These are phyloP conservation scores for Elaeis guineensis DNA, from an alignment of 176 grass and related monocot species.

Conservation along the genomic window DNA sequence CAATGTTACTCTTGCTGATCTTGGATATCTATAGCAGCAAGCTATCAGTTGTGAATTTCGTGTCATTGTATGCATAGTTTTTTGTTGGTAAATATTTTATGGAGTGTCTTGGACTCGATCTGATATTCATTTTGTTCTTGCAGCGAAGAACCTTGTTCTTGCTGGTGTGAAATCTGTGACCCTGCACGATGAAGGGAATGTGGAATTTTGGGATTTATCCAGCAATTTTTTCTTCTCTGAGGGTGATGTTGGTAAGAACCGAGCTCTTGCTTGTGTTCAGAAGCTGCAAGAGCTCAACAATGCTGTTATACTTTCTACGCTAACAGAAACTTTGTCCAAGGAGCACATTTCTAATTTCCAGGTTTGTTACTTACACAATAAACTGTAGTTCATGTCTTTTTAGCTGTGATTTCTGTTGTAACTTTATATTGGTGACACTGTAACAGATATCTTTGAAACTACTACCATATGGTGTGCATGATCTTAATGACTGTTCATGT, in stretches of 20 bases:
- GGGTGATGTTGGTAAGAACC: conserved; percentile 66
- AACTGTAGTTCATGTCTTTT: too few relatives aligned
- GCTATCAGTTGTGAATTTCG: too few relatives aligned
- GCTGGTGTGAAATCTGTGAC: conserved; percentile 70
- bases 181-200: conserved; percentile 56
- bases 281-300: conserved; percentile 72
- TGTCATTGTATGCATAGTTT: too few relatives aligned
- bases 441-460: too few relatives aligned
- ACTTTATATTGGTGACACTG: too few relatives aligned
- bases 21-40: too few relatives aligned
- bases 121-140: conserved; percentile 17
- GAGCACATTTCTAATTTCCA: conserved; percentile 63
- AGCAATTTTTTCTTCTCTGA: conserved; percentile 65
- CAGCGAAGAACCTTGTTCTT: conserved; percentile 86
- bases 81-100: too few relatives aligned
- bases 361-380: conserved; percentile 17
- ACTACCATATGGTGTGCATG: too few relatives aligned
- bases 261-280: conserved; percentile 52
- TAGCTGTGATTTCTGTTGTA: too few relatives aligned
- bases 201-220: conserved; percentile 68
- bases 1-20: too few relatives aligned
- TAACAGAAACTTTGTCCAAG: conserved; percentile 39
- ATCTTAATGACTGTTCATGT: too few relatives aligned
- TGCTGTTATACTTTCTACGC: conserved; percentile 42
- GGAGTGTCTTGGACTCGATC: too few relatives aligned